These are phyloP conservation scores for Suillus plorans DNA, from an alignment of 768 basidiomycete genomes.

Conservation along the genomic window DNA sequence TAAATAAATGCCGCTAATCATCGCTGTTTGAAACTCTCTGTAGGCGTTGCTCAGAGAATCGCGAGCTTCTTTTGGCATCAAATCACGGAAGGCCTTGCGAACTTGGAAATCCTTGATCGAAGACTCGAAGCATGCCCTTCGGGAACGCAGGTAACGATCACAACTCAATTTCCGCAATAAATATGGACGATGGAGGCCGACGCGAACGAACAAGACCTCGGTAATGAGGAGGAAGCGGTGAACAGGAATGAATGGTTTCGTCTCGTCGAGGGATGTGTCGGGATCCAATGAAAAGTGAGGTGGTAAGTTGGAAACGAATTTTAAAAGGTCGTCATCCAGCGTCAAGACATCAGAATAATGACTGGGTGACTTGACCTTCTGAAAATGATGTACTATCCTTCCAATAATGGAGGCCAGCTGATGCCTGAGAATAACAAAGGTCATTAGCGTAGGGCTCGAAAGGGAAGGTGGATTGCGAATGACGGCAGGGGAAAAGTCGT, in stretches of 20 bases:
- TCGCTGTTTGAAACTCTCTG: slow-evolving; percentile 84
- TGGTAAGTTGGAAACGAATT: slow-evolving; percentile 74
- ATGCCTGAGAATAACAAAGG: slow-evolving; percentile 86
- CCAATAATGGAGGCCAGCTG: slow-evolving; percentile 83
- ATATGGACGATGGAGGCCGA: slow-evolving; percentile 86
- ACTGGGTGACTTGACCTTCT: slow-evolving; percentile 73
- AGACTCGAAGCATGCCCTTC: slow-evolving; percentile 87
- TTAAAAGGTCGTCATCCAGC: slow-evolving; percentile 81
- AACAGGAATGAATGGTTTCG: slow-evolving; percentile 63
- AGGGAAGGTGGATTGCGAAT: slow-evolving; percentile 56
- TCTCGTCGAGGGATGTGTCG: slow-evolving; percentile 74
- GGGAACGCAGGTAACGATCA: slow-evolving; percentile 78
- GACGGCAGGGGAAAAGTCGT: slow-evolving; percentile 46
- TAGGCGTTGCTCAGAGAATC: slow-evolving; percentile 80
- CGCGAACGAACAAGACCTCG: slow-evolving; percentile 84
- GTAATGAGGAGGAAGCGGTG: slow-evolving; percentile 90
- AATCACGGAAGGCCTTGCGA: slow-evolving; percentile 64
- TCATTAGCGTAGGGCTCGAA: slow-evolving; percentile 76
- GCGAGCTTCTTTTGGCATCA: slow-evolving; percentile 59
- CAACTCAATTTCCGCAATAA: slow-evolving; percentile 71
- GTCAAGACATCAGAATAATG: slow-evolving; percentile 82
- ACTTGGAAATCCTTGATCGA: slow-evolving; percentile 86
- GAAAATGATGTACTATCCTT: slow-evolving; percentile 90
- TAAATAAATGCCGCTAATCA: slow-evolving; percentile 88
- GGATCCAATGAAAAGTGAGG: slow-evolving; percentile 76